phyloP scores from a whole-genome alignment of 75 land plant species.

The Cunninghamia lanceolata region DNA sequence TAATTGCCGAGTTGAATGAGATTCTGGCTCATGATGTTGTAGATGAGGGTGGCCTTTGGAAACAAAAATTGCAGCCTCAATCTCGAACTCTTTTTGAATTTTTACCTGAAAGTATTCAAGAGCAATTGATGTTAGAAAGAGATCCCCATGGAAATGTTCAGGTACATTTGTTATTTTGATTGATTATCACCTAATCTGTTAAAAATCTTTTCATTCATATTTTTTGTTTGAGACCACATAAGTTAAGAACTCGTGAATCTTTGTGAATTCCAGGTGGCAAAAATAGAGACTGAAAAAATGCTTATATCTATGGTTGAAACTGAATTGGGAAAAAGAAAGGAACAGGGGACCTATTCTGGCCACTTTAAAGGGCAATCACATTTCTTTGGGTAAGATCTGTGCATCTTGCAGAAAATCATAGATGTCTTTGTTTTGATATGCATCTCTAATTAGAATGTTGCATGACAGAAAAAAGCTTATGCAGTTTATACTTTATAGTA shows the following conservation, averaged over 20 bases:
- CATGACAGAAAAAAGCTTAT: neutral
- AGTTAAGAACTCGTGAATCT: neutral
- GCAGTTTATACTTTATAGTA: neutral
- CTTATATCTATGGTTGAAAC: constrained; percentile 95
- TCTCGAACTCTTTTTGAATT: constrained; percentile 74
- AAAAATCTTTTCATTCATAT: neutral
- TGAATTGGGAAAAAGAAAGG: constrained; percentile 70
- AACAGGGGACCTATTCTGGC: constrained; percentile 55
- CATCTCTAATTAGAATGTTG: constrained; percentile 1
- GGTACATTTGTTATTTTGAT: constrained; percentile 29
- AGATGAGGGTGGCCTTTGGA: constrained; percentile 86
- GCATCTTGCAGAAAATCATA: neutral
- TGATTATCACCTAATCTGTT: neutral
- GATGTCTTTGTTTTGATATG: neutral
- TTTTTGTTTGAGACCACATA: neutral
- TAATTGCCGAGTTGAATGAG: constrained; percentile 93
- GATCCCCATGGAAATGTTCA: constrained; percentile 99
- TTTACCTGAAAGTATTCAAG: constrained; percentile 78
- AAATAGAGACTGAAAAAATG: constrained; percentile 98
- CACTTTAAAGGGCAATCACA: constrained; percentile 92
- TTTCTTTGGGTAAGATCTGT: constrained; percentile 72
- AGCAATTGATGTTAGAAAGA: constrained; percentile 88
- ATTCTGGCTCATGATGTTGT: constrained; percentile 76
- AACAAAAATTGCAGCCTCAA: constrained; percentile 61
- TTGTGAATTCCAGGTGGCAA: constrained; percentile 63